Conservation (phyloP, 2,329 filamentous ascomycete species). For the Colletotrichum zoysiae region DNA sequence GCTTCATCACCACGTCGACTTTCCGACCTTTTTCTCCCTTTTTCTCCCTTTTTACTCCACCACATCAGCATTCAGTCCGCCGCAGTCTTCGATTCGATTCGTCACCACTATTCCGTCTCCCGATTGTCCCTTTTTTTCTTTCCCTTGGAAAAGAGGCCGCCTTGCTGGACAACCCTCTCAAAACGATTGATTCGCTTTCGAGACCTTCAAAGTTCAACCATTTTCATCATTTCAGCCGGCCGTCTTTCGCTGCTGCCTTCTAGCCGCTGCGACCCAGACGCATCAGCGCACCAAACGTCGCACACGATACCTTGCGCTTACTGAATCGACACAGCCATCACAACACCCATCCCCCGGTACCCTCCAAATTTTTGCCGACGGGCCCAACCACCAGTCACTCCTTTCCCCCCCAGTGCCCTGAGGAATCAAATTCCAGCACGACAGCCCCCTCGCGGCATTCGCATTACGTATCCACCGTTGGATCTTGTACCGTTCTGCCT, state of each 20-base stretch:
- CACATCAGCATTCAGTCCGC: conserved; percentile 15
- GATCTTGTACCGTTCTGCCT: conserved; percentile 5
- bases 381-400: conserved; percentile 41
- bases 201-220: conserved; percentile 2
- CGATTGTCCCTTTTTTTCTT: conserved; percentile 33
- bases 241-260: conserved; percentile 9
- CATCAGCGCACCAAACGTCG: conserved; percentile 2
- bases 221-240: conserved; percentile 10
- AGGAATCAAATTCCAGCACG: conserved; percentile 39
- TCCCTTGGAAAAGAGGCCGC: conserved; percentile 31
- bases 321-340: conserved; percentile 16
- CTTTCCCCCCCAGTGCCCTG: conserved; percentile 27
- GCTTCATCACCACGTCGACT: conserved; percentile 34
- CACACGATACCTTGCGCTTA: conserved; percentile 28
- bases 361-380: conserved; percentile 19
- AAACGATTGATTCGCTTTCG: conserved; percentile 27
- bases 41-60: conserved; percentile 18
- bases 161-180: conserved; percentile 42
- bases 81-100: conserved; percentile 29
- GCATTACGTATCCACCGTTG: conserved; percentile 32
- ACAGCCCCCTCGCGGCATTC: conserved; percentile 37
- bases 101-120: conserved; percentile 22
- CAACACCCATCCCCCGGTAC: conserved; percentile 13
- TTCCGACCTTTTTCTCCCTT: conserved; percentile 6
- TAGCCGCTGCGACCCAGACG: conserved; percentile 8